These are phyloP conservation scores for Hypoxylon trugodes DNA, from an alignment of 495 filamentous ascomycete species.

Conservation along the genomic window DNA sequence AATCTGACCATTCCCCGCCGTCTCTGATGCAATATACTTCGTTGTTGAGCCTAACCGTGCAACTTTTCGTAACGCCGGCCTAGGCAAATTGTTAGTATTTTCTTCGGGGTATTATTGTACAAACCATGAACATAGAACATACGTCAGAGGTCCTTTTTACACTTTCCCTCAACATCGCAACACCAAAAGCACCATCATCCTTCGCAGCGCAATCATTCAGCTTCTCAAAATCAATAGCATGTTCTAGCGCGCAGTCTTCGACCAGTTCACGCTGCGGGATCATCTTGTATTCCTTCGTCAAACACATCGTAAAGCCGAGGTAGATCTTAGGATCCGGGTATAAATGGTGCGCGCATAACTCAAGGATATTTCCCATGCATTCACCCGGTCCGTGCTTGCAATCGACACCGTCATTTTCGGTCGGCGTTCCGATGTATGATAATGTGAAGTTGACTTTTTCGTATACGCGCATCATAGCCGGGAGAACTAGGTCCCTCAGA, in stretches of 20 bases:
- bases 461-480: slow-evolving; percentile 81
- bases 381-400: slow-evolving; percentile 92
- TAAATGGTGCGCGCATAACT: slow-evolving; percentile 84
- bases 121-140: slow-evolving; percentile 19
- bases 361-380: slow-evolving; percentile 93
- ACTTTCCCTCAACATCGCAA: slow-evolving; percentile 78
- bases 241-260: slow-evolving; percentile 85
- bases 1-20: slow-evolving; percentile 80
- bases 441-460: slow-evolving; percentile 90
- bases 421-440: slow-evolving; percentile 82
- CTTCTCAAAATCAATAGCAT: slow-evolving; percentile 83
- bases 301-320: slow-evolving; percentile 90
- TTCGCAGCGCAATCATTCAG: slow-evolving; percentile 76
- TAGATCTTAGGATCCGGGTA: slow-evolving; percentile 86
- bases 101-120: neutral
- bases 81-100: slow-evolving; percentile 36
- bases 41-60: slow-evolving; percentile 83
- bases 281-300: slow-evolving; percentile 71
- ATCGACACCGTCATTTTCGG: slow-evolving; percentile 69
- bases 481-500: slow-evolving; percentile 80
- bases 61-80: slow-evolving; percentile 81
- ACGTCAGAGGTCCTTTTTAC: slow-evolving; percentile 70
- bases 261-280: slow-evolving; percentile 81
- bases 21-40: slow-evolving; percentile 86
- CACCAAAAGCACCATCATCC: slow-evolving; percentile 67